A percentile compares a stretch with the other conserved stretches of the same genome.
These are phyloP conservation scores for Linum trigynum DNA, from an alignment of 345 rosid species.

Conservation along the genomic window DNA sequence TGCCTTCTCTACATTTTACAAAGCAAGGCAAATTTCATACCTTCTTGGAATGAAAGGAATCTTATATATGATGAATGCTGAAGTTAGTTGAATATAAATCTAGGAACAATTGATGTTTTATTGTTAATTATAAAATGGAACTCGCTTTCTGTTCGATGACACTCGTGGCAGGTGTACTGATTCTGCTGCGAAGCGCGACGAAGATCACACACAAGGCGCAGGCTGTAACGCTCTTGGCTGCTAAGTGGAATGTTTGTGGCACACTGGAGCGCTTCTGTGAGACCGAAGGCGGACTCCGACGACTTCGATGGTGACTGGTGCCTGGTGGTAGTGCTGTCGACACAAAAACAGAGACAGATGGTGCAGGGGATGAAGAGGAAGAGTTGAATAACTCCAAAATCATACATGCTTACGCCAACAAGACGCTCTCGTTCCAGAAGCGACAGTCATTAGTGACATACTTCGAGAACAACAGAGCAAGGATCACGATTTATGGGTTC, in stretches of 20 bases:
- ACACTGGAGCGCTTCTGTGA: constrained; percentile 59
- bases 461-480: constrained; percentile 85
- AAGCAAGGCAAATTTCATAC: too few species aligned
- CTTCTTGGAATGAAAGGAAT: too few species aligned
- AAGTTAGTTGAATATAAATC: too few species aligned
- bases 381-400: constrained; percentile 61
- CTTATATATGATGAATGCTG: too few species aligned
- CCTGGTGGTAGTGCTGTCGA: constrained; percentile 9
- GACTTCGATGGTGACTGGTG: constrained; percentile 10
- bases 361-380: constrained; percentile 70
- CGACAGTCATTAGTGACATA: constrained; percentile 86
- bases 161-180: constrained; percentile 51
- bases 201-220: constrained; percentile 96
- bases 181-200: constrained; percentile 71
- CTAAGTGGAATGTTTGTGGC: constrained; percentile 90
- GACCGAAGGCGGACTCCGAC: constrained; percentile 61
- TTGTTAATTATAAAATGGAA: too few species aligned
- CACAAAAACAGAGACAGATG: constrained; percentile 38
- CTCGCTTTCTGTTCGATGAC: constrained; percentile 76
- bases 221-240: constrained; percentile 69
- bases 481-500: constrained; percentile 80
- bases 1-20: too few species aligned
- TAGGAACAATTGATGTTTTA: too few species aligned
- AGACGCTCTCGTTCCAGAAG: constrained; percentile 79
- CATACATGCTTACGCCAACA: constrained; percentile 63